A percentile compares a stretch with the other conserved stretches of the same genome.
Conservation (phyloP, 306 rosid species). For the Cucurbita pepo region DNA sequence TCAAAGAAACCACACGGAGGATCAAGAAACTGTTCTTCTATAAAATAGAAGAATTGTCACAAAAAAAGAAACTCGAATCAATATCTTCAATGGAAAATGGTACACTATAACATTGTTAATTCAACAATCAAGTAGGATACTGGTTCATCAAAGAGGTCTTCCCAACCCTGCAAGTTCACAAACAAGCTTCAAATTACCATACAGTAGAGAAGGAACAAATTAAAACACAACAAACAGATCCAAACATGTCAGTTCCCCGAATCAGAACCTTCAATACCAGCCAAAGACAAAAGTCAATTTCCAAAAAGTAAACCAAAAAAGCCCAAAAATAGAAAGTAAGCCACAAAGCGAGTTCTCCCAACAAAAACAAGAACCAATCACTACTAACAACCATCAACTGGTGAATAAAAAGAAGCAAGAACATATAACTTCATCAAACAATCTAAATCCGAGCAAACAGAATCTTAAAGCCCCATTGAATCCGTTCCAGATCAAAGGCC, state of each 20-base stretch:
- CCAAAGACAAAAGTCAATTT: not conserved
- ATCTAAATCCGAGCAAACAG: not conserved
- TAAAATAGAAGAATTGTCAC: not conserved
- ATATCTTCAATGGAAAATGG: not conserved
- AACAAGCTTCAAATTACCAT: not conserved
- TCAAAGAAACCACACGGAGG: conserved; percentile 20
- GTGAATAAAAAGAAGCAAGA: not conserved
- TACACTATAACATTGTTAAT: not conserved
- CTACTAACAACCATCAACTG: no score
- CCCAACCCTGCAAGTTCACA: conserved; percentile 75
- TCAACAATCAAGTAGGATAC: conserved; percentile 41
- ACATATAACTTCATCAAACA: not conserved
- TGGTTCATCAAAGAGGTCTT: conserved; percentile 99
- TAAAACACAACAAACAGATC: not conserved
- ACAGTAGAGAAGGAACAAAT: not conserved
- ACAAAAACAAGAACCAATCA: not conserved
- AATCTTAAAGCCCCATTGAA: not conserved
- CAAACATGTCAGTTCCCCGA: not conserved
- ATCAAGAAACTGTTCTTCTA: not conserved
- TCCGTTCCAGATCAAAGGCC: not conserved
- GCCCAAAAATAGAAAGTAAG: not conserved
- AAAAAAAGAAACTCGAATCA: not conserved
- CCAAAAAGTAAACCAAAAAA: not conserved
- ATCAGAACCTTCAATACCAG: not conserved
- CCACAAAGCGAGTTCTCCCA: not conserved